These are phyloP conservation scores for Nymphaea thermarum DNA, from an alignment of 164 flowering plant species.

Conservation along the genomic window DNA sequence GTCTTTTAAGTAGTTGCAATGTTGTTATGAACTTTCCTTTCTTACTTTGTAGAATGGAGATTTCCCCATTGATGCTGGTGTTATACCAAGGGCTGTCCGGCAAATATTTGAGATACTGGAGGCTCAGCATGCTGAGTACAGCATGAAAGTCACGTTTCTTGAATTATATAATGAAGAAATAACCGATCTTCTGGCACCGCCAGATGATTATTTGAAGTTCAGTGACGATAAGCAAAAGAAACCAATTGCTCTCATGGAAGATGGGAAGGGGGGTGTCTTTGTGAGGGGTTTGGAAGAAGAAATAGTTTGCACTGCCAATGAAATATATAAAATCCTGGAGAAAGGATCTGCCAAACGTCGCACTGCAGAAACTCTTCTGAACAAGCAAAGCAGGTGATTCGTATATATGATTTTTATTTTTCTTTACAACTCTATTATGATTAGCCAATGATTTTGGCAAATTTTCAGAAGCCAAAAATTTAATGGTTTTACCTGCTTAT, in stretches of 20 bases:
- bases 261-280: constrained; percentile 82
- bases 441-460: background rate
- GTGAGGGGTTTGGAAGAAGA: constrained; percentile 89
- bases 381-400: constrained; percentile 54
- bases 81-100: constrained; percentile 74
- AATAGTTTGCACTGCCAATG: constrained; percentile 64
- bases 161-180: constrained; percentile 84
- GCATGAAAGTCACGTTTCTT: constrained; percentile 74
- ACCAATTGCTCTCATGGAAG: constrained; percentile 83
- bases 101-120: constrained; percentile 69
- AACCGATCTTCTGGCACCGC: constrained; percentile 61
- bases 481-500: too few relatives aligned
- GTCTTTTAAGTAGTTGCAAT: background rate
- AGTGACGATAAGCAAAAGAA: constrained; percentile 71
- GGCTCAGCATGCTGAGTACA: constrained; percentile 75
- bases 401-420: background rate
- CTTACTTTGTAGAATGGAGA: constrained; percentile 50
- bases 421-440: background rate
- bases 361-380: constrained; percentile 78
- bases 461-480: background rate
- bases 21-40: background rate
- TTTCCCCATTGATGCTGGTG: constrained; percentile 75
- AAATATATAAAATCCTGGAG: constrained; percentile 77
- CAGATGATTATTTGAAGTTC: constrained; percentile 42
- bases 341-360: constrained; percentile 77